Conservation (phyloP, 768 basidiomycete genomes). For the Phylloporus sp. region DNA sequence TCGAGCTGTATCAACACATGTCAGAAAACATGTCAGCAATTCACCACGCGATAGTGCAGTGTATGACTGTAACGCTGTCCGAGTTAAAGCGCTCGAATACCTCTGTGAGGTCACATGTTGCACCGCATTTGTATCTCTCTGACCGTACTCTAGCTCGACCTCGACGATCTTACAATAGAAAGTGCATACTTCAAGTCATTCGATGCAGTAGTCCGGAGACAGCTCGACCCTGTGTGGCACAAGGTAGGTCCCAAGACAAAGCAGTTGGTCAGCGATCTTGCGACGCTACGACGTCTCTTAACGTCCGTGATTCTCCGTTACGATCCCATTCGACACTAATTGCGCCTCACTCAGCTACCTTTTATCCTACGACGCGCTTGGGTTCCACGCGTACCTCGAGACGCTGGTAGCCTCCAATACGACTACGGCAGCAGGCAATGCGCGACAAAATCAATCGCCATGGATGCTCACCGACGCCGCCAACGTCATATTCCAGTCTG, state of each 20-base stretch:
- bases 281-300: conserved; percentile 76
- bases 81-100: conserved; percentile 89
- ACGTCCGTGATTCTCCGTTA: conserved; percentile 43
- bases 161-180: conserved; percentile 89
- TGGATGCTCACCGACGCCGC: conserved; percentile 95
- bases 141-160: conserved; percentile 61
- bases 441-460: conserved; percentile 66
- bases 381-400: conserved; percentile 89
- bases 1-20: conserved; percentile 85
- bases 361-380: conserved; percentile 83
- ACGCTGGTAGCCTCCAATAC: conserved; percentile 68
- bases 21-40: conserved; percentile 88
- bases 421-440: conserved; percentile 42
- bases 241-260: conserved; percentile 91
- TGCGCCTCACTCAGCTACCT: conserved; percentile 44
- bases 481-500: conserved; percentile 74
- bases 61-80: conserved; percentile 84
- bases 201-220: conserved; percentile 79
- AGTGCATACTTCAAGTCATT: conserved; percentile 94
- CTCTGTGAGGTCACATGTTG: conserved; percentile 36
- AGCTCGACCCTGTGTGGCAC: conserved; percentile 94
- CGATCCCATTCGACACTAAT: not conserved
- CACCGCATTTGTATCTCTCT: not conserved
- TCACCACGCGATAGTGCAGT: conserved; percentile 87
- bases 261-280: conserved; percentile 85